These are phyloP conservation scores for Lentinula boryana DNA, from an alignment of 768 basidiomycete species.

Conservation along the genomic window DNA sequence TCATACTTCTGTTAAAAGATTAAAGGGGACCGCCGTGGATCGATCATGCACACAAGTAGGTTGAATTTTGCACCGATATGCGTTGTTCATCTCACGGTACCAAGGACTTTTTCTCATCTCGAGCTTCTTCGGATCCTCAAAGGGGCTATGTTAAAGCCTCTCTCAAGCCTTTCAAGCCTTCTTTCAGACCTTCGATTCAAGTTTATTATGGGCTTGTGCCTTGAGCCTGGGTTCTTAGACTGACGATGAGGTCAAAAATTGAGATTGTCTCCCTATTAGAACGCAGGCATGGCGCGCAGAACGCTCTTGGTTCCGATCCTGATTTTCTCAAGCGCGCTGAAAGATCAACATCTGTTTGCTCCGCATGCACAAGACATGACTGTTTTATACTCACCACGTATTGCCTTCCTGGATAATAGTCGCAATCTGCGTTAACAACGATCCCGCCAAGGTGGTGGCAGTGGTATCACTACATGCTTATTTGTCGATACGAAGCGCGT, in stretches of 20 bases:
- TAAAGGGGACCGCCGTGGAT: background rate
- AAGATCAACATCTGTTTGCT: background rate
- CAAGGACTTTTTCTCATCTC: background rate
- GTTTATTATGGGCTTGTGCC: background rate
- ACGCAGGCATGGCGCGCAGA: background rate
- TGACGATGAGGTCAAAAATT: background rate
- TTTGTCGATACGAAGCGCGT: background rate
- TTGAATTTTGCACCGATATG: slow-evolving; percentile 1
- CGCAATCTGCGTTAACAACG: background rate
- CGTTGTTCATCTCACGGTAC: background rate
- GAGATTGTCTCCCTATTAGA: too few relatives aligned
- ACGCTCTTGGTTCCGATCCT: background rate
- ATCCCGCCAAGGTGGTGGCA: background rate
- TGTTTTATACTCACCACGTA: background rate
- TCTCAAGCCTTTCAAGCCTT: background rate
- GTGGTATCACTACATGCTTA: background rate
- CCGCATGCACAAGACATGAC: background rate
- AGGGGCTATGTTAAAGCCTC: background rate
- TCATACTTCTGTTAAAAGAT: background rate
- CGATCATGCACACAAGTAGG: slow-evolving; percentile 1
- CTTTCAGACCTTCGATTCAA: background rate
- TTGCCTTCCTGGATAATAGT: too few relatives aligned
- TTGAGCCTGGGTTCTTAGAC: background rate
- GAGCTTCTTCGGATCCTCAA: background rate
- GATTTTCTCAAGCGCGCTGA: background rate